Base-by-base conservation (phyloP, 2,329 filamentous ascomycete genomes). In the Bipolaris bicolor region DNA sequence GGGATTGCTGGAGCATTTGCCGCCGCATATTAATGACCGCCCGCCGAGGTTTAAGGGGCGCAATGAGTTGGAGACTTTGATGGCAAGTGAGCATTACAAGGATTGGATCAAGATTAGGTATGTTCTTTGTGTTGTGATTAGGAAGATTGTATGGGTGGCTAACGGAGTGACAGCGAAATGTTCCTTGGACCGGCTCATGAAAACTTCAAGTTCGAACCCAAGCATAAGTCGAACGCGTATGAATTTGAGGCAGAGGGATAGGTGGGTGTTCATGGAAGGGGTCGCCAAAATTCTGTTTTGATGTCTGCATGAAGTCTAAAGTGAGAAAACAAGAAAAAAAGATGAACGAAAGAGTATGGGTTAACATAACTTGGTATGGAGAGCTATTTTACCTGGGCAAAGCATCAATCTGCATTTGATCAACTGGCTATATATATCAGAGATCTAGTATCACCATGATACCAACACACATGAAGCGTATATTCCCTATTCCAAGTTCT, bases 51-150 rank as follows among this genome's bases (percentile, higher is more conserved):
- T 90, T 74, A 85, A 82, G 67, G 93, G 94, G 18, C 84, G 95
- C 57, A 89, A 95, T 77, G 95, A 99, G 52, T 78, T 99, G 72
- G 95, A 99, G 84, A 96, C 91, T n/a, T 80, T 99, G 64, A 83
- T 99, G 79, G 89, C 88, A 13, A 97, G 92, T 78, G 86, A 87
- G 62, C 92, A 98, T 78, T 97, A 96, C 80, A 90, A 89, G 79
- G 95, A 99, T 77, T 99, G 95, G 95, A 92, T 99, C 76, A 98
- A 97, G 82, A 96, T 99, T 70, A 96, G 89, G 92, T 95, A 85
- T 82, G 57, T 52, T 26, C 3, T 18, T n/a, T 22, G 20, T 18
- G 6, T 24, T 11, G 29, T 11, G 6, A 10, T 26, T n/a, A 7
- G n/a, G 9, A 26, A 15, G 6, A 7, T n/a, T 26, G 22, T 26